Base-by-base conservation (phyloP, 768 basidiomycete genomes). In the Sarcodon aspratus region DNA sequence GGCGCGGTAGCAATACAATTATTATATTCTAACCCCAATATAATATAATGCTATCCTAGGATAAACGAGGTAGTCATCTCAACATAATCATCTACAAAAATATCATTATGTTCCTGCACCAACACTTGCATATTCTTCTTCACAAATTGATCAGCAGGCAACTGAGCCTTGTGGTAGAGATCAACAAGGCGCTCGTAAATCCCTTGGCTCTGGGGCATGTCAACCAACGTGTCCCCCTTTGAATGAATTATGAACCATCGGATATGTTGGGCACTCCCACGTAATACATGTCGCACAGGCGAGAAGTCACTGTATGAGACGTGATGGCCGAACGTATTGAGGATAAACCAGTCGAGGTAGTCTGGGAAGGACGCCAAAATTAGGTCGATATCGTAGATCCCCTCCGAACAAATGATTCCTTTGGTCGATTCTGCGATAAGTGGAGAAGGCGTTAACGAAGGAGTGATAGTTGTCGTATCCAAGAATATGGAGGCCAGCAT, bases 161-260 rank as follows among this genome's bases (percentile, higher is more conserved):
- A 56, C 18, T 57, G 51, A 37, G 52, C 55, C n/a, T 42, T 42
- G 13, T 17, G 40, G 40, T 42, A 42, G 15, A 42, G 27, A 17
- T 27, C 27, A 8, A 27, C 15, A 2, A 92, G 69, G 55, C 73
- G 79, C 0, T 63, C 60, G 52, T 74, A 71, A 68, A 90, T 85
- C 11, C 55, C 62, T 45, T 76, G 61, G 56, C 80, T 80, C 64
- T 92, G 88, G 15, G 62, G 53, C 12, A 63, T 47, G 57, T 91
- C 77, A 17, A 92, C 72, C 35, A 86, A 71, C 2, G 71, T 75
- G 58, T 92, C 89, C 15, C 77, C 82, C 46, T 61, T 69, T 5
- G 88, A 90, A 62, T 92, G 87, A 46, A 90, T 66, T 49, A 92
- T 58, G 32, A 85, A 65, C 90, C 88, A 92, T 10, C 56, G 65